Base-by-base conservation (phyloP, 495 filamentous ascomycete species). In the Podospora pseudocomata region DNA sequence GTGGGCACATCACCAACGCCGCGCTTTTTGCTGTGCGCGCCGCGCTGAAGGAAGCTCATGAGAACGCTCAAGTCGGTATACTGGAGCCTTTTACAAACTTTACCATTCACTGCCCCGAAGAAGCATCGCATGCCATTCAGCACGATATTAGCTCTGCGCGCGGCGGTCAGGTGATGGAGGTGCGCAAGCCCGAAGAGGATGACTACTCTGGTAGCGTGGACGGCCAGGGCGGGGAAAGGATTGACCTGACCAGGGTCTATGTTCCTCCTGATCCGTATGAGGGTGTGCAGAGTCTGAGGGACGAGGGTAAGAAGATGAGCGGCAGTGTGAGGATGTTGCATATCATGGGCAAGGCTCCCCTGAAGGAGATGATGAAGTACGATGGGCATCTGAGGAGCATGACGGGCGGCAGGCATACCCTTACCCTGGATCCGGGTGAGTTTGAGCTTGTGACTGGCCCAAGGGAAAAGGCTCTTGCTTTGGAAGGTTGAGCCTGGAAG, bases 281-380 rank as follows among this genome's bases (percentile, higher is more conserved):
- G 39, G 83, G 85, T 3, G 78, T 81, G 60, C 77, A 81, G 65
- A 79, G 77, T 28, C 74, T 83, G 59, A 68, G 78, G 30, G 80
- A 77, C 26, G 70, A 74, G 13, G 80, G 77, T 69, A 80, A 78
- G 69, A 77, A 69, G 19, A 74, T 67, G 1, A 49, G 39, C 13
- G 39, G 39, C 6, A 49, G 39, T 49, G 72, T 79, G 34, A 72
- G 82, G 59, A 81, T 83, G 81, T 72, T 84, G 32, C 77, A 83
- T 5, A 91, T 99, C 67, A 86, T 86, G 5, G 96, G 93, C 3
- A 87, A 90, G 68, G 93, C 97, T 32, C 96, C 96, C 56, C 80
- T 98, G 65, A 94, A 93, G 77, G 94, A 98, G 78, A 97, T 98
- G 94, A 91, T 97, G 63, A 93, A 94, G 39, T 99, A 99, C 79